phyloP scores from a whole-genome alignment of 176 grass and related monocot genomes.

The Eremochloa ophiuroides region DNA sequence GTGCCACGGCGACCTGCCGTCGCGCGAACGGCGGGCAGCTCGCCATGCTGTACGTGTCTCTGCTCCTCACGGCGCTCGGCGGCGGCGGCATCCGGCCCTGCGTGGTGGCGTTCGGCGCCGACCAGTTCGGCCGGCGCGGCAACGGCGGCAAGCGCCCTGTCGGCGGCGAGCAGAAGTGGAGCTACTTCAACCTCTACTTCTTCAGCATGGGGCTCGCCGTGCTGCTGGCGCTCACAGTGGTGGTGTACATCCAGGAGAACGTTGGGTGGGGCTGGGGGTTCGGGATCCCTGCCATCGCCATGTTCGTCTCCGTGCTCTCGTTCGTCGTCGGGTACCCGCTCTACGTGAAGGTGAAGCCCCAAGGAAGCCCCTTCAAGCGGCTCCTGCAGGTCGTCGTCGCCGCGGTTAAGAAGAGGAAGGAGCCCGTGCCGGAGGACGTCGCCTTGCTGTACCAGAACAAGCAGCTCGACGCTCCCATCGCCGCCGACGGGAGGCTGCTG shows the following conservation, averaged over 20 bases:
- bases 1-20: neutral
- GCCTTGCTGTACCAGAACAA: conserved; percentile 49
- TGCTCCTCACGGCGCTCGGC: conserved; percentile 46
- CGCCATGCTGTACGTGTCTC: conserved; percentile 37
- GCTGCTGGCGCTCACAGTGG: conserved; percentile 48
- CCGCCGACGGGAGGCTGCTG: conserved; percentile 45
- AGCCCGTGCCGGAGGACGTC: conserved; percentile 33
- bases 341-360: conserved; percentile 46
- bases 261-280: conserved; percentile 63
- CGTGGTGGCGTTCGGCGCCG: conserved; percentile 59
- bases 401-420: conserved; percentile 45
- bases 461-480: conserved; percentile 45
- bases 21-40: conserved; percentile 31
- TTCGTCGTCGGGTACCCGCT: conserved; percentile 48
- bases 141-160: neutral
- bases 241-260: conserved; percentile 66
- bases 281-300: conserved; percentile 51
- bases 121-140: conserved; percentile 34
- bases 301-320: conserved; percentile 39
- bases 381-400: conserved; percentile 45
- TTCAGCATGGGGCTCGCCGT: conserved; percentile 48
- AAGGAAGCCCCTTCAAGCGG: conserved; percentile 58
- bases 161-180: conserved; percentile 33
- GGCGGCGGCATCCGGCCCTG: conserved; percentile 59
- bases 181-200: conserved; percentile 71